A percentile compares a stretch with the other conserved stretches of the same genome.
Evolutionary conservation across 169 alveolate genomes (phyloP).

Genomic region (Blepharisma undulans): DNA sequence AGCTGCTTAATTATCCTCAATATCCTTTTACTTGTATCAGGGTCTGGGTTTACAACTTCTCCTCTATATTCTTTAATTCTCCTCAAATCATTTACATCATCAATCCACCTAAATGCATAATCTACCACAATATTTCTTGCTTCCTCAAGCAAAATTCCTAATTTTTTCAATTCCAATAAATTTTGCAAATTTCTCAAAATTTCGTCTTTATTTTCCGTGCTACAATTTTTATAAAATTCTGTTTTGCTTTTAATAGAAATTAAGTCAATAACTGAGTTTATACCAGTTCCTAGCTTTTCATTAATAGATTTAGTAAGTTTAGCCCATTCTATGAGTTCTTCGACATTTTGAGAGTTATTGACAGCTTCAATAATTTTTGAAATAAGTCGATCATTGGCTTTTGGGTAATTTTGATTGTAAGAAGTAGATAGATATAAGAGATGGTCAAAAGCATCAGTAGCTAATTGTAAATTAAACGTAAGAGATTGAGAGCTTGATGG

Average conservation of each 20-base stretch:
- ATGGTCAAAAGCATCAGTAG: neutral
- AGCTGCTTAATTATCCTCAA: too few relatives aligned
- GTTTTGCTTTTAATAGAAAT: neutral
- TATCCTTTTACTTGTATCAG: too few relatives aligned
- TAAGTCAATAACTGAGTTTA: neutral
- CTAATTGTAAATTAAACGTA: neutral
- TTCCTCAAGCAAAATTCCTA: neutral
- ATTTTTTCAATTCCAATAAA: neutral
- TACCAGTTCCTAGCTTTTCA: neutral
- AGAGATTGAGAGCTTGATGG: neutral
- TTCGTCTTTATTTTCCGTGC: neutral
- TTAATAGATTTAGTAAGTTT: neutral
- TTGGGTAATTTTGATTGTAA: neutral
- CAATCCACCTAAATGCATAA: too few relatives aligned
- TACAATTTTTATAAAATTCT: neutral
- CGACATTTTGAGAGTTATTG: neutral
- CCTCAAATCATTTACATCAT: too few relatives aligned
- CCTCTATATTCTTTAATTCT: too few relatives aligned
- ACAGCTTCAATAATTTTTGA: neutral
- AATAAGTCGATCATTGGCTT: neutral
- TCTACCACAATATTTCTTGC: too few relatives aligned
- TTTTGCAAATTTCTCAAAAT: too few relatives aligned
- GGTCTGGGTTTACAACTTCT: too few relatives aligned
- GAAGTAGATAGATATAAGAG: neutral
- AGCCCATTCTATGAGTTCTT: neutral